Conservation (phyloP, 176 grass and related monocot species). For the Oryza coarctata region DNA sequence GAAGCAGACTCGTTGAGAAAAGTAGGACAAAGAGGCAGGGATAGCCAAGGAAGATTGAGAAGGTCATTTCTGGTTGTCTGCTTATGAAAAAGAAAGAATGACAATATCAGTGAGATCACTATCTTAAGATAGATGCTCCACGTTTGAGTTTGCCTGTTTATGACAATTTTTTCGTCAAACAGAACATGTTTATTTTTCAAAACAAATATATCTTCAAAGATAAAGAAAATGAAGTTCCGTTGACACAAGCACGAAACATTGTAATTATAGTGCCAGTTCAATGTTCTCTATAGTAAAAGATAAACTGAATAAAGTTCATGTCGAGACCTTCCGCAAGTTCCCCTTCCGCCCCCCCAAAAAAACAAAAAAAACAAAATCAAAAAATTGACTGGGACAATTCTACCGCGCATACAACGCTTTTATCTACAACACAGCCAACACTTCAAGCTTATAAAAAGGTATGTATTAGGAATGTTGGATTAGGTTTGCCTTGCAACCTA, state of each 20-base stretch:
- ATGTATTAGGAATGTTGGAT: slow-evolving; percentile 23
- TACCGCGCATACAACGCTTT: not conserved
- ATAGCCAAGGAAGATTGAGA: not conserved
- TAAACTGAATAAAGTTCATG: not conserved
- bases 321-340: too few species aligned
- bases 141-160: not conserved
- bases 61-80: not conserved
- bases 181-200: too few species aligned
- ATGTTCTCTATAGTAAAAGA: too few species aligned
- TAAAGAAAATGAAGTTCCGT: not conserved
- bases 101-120: not conserved
- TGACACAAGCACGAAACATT: not conserved
- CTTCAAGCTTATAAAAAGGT: not conserved
- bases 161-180: not conserved
- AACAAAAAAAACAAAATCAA: not conserved
- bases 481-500: slow-evolving; percentile 16
- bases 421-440: not conserved
- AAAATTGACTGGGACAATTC: not conserved
- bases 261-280: not conserved
- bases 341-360: not conserved
- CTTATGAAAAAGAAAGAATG: slow-evolving; percentile 17
- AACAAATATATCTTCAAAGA: not conserved
- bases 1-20: not conserved
- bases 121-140: not conserved
- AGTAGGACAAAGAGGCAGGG: slow-evolving; percentile 16